Conservation (phyloP, 345 rosid genomes). For the Eucalyptus curtisii region DNA sequence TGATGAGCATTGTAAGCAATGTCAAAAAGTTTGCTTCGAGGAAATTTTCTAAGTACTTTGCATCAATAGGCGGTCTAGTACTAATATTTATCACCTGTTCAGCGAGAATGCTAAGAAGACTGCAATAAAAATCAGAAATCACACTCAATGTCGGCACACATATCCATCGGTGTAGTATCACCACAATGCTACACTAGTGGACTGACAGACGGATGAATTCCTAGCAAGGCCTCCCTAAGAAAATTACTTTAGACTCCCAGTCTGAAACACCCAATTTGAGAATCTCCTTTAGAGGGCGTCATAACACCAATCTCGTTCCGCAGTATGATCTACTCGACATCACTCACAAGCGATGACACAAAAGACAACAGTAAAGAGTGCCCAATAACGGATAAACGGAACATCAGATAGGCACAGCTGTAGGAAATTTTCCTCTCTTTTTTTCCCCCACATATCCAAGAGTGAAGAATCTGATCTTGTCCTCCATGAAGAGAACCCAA, state of each 20-base stretch:
- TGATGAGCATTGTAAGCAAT: neutral
- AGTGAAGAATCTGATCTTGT: neutral
- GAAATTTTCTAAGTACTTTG: neutral
- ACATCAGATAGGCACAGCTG: neutral
- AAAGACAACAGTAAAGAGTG: neutral
- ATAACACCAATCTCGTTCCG: neutral
- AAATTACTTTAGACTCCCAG: neutral
- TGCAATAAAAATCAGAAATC: neutral
- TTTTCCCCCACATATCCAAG: neutral
- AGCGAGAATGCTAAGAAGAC: neutral
- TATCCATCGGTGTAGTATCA: neutral
- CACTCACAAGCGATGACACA: neutral
- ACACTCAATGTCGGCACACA: neutral
- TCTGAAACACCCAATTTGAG: neutral
- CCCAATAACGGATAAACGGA: neutral
- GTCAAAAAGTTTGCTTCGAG: neutral
- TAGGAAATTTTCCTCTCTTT: neutral
- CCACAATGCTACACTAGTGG: neutral
- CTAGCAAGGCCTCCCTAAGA: neutral
- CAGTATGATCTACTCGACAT: neutral
- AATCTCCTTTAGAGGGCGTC: neutral
- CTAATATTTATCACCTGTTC: neutral
- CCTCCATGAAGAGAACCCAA: neutral
- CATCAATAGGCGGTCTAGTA: neutral
- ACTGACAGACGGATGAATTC: neutral